Conservation (phyloP, 2,329 filamentous ascomycete species). For the Byssothecium circinans region DNA sequence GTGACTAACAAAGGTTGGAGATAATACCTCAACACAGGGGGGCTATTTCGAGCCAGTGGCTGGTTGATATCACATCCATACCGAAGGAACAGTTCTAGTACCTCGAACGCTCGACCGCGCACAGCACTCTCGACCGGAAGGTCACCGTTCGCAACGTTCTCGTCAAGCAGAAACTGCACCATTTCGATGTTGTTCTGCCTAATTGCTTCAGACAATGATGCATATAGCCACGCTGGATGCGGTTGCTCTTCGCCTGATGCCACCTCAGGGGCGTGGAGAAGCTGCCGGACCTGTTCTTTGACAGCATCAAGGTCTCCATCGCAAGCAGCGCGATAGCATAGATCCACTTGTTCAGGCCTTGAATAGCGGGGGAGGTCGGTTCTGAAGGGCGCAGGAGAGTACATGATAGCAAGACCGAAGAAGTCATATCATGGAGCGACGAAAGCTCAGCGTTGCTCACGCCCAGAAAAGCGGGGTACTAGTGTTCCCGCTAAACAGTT, state of each 20-base stretch:
- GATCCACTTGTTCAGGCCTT: constrained; percentile 6
- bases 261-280: constrained; percentile 6
- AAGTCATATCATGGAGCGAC: constrained; percentile 1
- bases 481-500: too few species aligned
- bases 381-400: constrained; percentile 3
- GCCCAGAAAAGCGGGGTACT: neutral
- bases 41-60: neutral
- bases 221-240: constrained; percentile 5
- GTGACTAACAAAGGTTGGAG: neutral
- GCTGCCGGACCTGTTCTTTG: constrained; percentile 5
- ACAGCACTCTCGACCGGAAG: constrained; percentile 10
- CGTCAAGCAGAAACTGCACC: constrained; percentile 8
- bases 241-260: neutral
- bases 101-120: constrained; percentile 8
- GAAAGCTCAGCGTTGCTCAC: neutral
- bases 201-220: constrained; percentile 3
- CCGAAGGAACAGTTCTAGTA: constrained; percentile 8
- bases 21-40: neutral
- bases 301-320: constrained; percentile 8
- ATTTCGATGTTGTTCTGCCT: constrained; percentile 6
- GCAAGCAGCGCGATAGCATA: constrained; percentile 10
- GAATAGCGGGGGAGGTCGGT: neutral
- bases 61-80: constrained; percentile 1
- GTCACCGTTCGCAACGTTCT: constrained; percentile 3
- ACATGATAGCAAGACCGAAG: constrained; percentile 4